Conservation (phyloP, 768 basidiomycete species). For the Hebeloma cylindrosporum region DNA sequence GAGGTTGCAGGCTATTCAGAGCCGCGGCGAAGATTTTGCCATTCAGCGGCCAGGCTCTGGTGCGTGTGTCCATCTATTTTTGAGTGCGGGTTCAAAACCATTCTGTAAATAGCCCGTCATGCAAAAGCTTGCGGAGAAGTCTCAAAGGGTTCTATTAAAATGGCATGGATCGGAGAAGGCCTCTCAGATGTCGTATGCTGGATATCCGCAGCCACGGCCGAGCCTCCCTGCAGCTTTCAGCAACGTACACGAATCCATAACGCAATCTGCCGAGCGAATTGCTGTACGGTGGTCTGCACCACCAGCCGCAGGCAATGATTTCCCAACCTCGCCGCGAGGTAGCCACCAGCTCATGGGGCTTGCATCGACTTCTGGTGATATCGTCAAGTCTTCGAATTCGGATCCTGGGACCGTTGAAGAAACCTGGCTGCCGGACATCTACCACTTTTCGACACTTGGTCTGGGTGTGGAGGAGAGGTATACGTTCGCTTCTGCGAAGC, state of each 20-base stretch:
- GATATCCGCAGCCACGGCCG: conserved; percentile 19
- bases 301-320: background rate
- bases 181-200: conserved; percentile 9
- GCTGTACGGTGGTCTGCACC: conserved; percentile 1
- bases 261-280: conserved; percentile 29
- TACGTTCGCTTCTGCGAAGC: conserved; percentile 33
- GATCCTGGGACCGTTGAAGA: conserved; percentile 17
- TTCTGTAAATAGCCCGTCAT: conserved; percentile 45
- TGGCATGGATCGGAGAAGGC: conserved; percentile 20
- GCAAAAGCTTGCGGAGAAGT: conserved; percentile 54
- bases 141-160: conserved; percentile 44
- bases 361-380: no score
- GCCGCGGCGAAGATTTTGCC: conserved; percentile 59
- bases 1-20: conserved; percentile 55
- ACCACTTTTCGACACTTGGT: conserved; percentile 43
- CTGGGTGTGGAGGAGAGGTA: conserved; percentile 43
- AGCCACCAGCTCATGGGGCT: conserved; percentile 9
- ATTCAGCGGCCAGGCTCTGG: conserved; percentile 59
- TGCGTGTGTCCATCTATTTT: conserved; percentile 29
- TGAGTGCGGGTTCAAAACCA: background rate
- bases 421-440: conserved; percentile 47
- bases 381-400: background rate
- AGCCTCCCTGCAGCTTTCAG: conserved; percentile 36
- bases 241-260: conserved; percentile 33
- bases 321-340: background rate